Evolutionary conservation across 768 basidiomycete genomes (phyloP).

Genomic region (Russula dissimulans): DNA sequence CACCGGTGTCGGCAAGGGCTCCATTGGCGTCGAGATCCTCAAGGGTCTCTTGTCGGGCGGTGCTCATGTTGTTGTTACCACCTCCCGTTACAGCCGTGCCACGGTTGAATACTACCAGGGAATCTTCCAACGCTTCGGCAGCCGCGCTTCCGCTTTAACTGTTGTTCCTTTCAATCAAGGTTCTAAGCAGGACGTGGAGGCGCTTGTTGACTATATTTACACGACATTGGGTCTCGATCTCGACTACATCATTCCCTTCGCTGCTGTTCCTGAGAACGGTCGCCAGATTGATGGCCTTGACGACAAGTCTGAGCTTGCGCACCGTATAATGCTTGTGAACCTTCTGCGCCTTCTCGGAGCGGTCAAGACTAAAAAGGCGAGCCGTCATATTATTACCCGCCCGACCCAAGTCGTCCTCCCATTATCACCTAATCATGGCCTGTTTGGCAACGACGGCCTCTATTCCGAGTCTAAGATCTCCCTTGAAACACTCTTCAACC

Average conservation of each 20-base stretch:
- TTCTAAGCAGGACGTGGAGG: slow-evolving; percentile 97
- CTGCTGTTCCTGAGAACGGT: slow-evolving; percentile 96
- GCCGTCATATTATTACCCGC: slow-evolving; percentile 90
- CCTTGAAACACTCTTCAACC: slow-evolving; percentile 94
- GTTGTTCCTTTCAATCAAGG: slow-evolving; percentile 99
- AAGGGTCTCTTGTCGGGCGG: slow-evolving; percentile 96
- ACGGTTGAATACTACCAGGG: slow-evolving; percentile 98
- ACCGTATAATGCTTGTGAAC: slow-evolving; percentile 98
- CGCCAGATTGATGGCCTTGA: slow-evolving; percentile 97
- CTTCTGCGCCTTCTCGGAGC: slow-evolving; percentile 92
- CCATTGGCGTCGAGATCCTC: slow-evolving; percentile 95
- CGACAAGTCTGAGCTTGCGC: slow-evolving; percentile 95
- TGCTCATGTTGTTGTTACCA: slow-evolving; percentile 94
- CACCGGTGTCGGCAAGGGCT: slow-evolving; percentile 96
- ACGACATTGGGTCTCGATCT: slow-evolving; percentile 90
- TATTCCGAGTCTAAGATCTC: slow-evolving; percentile 99
- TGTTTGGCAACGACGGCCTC: slow-evolving; percentile 95
- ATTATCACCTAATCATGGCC: slow-evolving; percentile 94
- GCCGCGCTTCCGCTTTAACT: slow-evolving; percentile 90
- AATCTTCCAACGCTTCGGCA: slow-evolving; percentile 92
- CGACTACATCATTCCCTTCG: slow-evolving; percentile 97
- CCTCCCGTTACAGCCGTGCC: slow-evolving; percentile 91
- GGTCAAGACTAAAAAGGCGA: slow-evolving; percentile 97
- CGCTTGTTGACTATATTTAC: slow-evolving; percentile 97
- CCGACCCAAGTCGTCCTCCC: slow-evolving; percentile 98